Conservation (phyloP, 306 rosid genomes). For the Carpinus viminea region DNA sequence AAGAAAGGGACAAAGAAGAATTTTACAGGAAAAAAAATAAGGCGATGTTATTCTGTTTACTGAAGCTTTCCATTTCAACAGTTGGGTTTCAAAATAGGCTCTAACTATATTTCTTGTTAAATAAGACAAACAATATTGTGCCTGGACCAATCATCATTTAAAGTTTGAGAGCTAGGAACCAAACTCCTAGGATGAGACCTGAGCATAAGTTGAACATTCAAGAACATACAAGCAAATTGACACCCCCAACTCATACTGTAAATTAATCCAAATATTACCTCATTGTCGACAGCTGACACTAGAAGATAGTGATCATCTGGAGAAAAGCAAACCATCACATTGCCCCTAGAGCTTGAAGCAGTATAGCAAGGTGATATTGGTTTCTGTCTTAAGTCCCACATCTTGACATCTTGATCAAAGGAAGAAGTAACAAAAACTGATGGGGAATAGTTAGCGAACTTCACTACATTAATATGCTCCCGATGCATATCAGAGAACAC, state of each 20-base stretch:
- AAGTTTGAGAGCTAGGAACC: background rate
- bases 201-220: background rate
- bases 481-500: conserved; percentile 75
- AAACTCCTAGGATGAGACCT: background rate
- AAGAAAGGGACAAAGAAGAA: background rate
- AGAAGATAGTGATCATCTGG: conserved; percentile 87
- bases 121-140: background rate
- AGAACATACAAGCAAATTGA: background rate
- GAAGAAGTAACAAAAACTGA: conserved; percentile 80
- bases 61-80: background rate
- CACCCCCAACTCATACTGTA: conserved; percentile 9
- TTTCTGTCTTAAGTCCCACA: conserved; percentile 92
- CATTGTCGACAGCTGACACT: conserved; percentile 82
- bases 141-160: background rate
- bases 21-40: background rate
- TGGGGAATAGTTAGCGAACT: conserved; percentile 82
- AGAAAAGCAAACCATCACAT: conserved; percentile 93
- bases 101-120: background rate
- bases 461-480: conserved; percentile 82
- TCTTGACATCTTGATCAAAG: conserved; percentile 76
- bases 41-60: background rate
- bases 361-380: conserved; percentile 68
- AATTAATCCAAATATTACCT: conserved; percentile 42
- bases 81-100: background rate
- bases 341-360: conserved; percentile 74